Evolutionary conservation across 306 rosid genomes (phyloP), one percentile per base, ranked within the genome.

Genomic region (Leucaena leucocephala): DNA sequence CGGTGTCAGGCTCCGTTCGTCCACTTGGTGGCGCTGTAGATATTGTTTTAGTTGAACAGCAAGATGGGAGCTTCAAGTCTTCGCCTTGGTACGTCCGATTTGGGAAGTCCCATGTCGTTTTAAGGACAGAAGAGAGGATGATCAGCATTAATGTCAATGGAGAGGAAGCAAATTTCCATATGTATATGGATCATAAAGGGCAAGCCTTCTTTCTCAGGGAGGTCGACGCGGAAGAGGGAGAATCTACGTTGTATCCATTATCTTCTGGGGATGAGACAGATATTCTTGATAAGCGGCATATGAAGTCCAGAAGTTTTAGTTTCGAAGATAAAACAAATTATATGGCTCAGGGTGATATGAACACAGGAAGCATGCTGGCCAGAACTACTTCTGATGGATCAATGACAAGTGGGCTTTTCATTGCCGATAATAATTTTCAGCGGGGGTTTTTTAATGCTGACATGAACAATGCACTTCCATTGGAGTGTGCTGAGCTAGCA

Each of bases 11-110:
- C 3, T 92, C 99, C 4, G 91, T 96, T 70, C 99, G 90, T 77
- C 97, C 99, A 0, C 90, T 95, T 80, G 99, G 99, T 11, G 99
- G 99, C 71, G 98, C 98, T 71, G 97, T 96, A 15, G 99, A 96
- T 75, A 91, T 96, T 38, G 92, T 96, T 68, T 97, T 91, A 49
- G 98, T 93, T 35, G 83, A 93, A 74, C 99, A 93, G 77, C 85
- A 27, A 72, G 98, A 96, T 65, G 99, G 97, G 38, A 85, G 87
- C 77, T 90, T 85, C 84, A 96, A 91, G 81, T 96, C 99, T 0
- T 96, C 98, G 0, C 96, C 96, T 4, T 96, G 99, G 99, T 90
- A 90, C 72, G 92, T 96, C 9, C 85, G 91, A 79, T 93, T 96
- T 62, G 99, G 98, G 12, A 96, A 93, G 80, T 96, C 93, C 81